These are phyloP conservation scores for Saccharomyces hybrid DNA, from an alignment of 1,139 yeast genomes.

Conservation along the genomic window DNA sequence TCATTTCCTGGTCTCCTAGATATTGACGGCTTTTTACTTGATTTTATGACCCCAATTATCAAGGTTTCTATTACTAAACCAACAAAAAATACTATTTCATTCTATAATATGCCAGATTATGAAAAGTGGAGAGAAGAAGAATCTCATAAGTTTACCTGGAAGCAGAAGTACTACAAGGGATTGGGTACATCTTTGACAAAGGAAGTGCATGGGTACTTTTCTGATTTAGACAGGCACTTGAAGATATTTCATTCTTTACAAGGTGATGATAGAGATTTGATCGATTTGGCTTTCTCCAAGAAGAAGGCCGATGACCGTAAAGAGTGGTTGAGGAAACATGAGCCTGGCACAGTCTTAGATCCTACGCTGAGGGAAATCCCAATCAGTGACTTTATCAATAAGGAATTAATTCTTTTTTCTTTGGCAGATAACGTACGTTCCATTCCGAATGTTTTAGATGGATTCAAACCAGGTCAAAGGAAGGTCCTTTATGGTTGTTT, in stretches of 20 bases:
- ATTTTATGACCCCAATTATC: constrained; percentile 94
- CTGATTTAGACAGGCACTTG: constrained; percentile 77
- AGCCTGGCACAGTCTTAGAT: constrained; percentile 89
- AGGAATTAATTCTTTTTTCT: constrained; percentile 87
- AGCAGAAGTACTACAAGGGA: constrained; percentile 95
- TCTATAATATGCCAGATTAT: constrained; percentile 93
- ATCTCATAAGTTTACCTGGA: constrained; percentile 72
- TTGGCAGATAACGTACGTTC: constrained; percentile 97
- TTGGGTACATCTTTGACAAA: constrained; percentile 81
- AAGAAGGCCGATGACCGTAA: constrained; percentile 96
- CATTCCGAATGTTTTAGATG: constrained; percentile 89
- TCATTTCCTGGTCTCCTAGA: constrained; percentile 90
- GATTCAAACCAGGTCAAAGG: constrained; percentile 95
- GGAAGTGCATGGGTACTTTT: constrained; percentile 86
- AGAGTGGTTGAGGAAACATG: constrained; percentile 85
- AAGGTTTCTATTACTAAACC: constrained; percentile 76
- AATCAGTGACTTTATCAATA: constrained; percentile 87
- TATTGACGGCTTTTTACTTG: constrained; percentile 86
- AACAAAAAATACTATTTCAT: constrained; percentile 55
- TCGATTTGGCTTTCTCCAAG: constrained; percentile 91
- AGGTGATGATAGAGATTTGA: constrained; percentile 69
- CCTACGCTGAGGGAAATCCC: constrained; percentile 75
- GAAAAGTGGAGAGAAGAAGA: constrained; percentile 87
- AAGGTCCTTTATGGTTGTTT: constrained; percentile 86
- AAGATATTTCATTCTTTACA: constrained; percentile 78